These are phyloP conservation scores for Pythium phragmiticola DNA, from an alignment of 352 stramenopile genomes.

Conservation along the genomic window DNA sequence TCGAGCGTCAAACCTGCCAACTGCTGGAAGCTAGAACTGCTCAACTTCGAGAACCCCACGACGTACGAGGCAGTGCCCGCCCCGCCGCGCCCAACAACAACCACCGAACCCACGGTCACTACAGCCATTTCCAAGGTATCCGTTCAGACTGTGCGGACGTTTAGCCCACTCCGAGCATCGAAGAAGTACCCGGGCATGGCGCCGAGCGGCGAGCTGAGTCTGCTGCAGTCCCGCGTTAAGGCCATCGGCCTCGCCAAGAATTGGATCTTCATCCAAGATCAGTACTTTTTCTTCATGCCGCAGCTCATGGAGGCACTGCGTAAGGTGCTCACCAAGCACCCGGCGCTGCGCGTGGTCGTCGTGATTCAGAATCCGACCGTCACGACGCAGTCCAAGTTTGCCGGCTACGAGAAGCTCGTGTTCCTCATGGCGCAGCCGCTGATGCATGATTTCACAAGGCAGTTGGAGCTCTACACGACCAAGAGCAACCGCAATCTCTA, in stretches of 20 bases:
- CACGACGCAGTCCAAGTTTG: conserved; percentile 29
- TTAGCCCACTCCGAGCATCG: conserved; percentile 44
- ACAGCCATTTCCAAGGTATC: neutral
- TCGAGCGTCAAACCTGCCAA: conserved; percentile 20
- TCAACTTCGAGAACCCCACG: conserved; percentile 22
- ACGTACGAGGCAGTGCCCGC: conserved; percentile 42
- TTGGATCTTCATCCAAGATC: conserved; percentile 49
- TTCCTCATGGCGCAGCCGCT: conserved; percentile 34
- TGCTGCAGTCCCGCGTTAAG: conserved; percentile 35
- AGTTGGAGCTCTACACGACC: conserved; percentile 18
- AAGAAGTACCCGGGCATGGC: conserved; percentile 34
- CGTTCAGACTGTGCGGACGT: conserved; percentile 41
- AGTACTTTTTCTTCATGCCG: conserved; percentile 47
- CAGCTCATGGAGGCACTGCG: conserved; percentile 32
- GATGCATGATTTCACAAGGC: conserved; percentile 4
- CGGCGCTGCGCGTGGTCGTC: conserved; percentile 89
- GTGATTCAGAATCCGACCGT: conserved; percentile 58
- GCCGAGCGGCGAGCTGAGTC: conserved; percentile 32
- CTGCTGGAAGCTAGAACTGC: conserved; percentile 12
- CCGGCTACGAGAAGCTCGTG: conserved; percentile 33
- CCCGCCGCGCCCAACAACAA: neutral
- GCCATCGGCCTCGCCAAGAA: conserved; percentile 38
- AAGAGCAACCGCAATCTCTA: conserved; percentile 22
- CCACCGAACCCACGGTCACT: neutral
- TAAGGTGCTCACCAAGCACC: conserved; percentile 29